Evolutionary conservation across 2,329 filamentous ascomycete genomes (phyloP).

Genomic region (Epichloe sibirici): DNA sequence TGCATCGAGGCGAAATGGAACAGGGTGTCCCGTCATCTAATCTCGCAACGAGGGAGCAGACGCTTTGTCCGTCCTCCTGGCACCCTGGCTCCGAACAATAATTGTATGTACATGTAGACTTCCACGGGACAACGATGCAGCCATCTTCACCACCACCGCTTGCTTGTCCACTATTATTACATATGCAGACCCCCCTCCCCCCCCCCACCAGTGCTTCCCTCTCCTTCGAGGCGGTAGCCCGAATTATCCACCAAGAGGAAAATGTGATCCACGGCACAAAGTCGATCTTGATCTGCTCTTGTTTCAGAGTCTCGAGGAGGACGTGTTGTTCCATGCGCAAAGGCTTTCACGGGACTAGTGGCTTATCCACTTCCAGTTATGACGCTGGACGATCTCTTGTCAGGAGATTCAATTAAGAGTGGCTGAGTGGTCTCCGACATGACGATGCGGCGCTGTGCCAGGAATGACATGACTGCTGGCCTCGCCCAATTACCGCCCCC

Average conservation of each 20-base stretch:
- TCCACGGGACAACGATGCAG: too few species aligned
- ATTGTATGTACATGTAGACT: too few species aligned
- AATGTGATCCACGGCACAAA: background rate
- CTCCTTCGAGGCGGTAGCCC: background rate
- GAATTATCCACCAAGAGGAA: background rate
- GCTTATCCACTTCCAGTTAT: background rate
- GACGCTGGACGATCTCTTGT: background rate
- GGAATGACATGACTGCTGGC: background rate
- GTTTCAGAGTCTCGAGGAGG: slow-evolving; percentile 10
- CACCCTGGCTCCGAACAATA: too few species aligned
- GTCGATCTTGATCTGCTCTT: slow-evolving; percentile 14
- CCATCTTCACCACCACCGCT: too few species aligned
- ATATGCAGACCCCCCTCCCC: too few species aligned
- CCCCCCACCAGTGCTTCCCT: too few species aligned
- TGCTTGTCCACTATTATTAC: too few species aligned
- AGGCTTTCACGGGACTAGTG: background rate
- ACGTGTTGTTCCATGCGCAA: background rate
- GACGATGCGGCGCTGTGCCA: background rate
- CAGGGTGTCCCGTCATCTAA: too few species aligned
- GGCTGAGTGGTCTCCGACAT: background rate
- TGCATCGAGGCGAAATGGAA: too few species aligned
- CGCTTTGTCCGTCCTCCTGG: too few species aligned
- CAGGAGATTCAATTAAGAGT: background rate
- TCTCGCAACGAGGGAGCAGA: too few species aligned
- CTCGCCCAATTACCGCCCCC: background rate